Evolutionary conservation across 768 basidiomycete species (phyloP).

Genomic region (Lactarius psammicola): DNA sequence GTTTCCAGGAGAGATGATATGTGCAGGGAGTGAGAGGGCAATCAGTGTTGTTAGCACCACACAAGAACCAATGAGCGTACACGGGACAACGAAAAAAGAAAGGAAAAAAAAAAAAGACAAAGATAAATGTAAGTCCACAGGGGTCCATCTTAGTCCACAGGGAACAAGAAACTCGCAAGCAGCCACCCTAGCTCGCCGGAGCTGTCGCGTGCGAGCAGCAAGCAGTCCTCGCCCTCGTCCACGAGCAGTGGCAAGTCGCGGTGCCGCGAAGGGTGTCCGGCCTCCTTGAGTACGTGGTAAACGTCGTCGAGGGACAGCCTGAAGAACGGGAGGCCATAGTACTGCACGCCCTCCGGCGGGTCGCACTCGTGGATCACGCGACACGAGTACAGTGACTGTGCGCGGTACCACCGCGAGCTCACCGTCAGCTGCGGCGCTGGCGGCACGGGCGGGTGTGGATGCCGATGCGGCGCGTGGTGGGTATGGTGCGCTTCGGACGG

Average conservation of each 20-base stretch:
- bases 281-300: slow-evolving; percentile 69
- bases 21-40: neutral
- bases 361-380: slow-evolving; percentile 66
- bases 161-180: slow-evolving; percentile 76
- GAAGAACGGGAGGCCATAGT: slow-evolving; percentile 78
- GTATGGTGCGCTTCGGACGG: slow-evolving; percentile 17
- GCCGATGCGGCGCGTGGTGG: slow-evolving; percentile 30
- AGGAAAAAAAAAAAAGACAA: too few species aligned
- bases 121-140: neutral
- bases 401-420: slow-evolving; percentile 26
- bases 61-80: slow-evolving; percentile 4
- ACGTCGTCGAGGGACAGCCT: slow-evolving; percentile 59
- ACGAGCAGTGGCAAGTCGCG: slow-evolving; percentile 72
- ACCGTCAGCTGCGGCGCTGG: slow-evolving; percentile 22
- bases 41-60: neutral
- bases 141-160: slow-evolving; percentile 43
- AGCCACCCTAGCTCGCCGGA: slow-evolving; percentile 69
- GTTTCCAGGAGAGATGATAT: slow-evolving; percentile 1
- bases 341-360: slow-evolving; percentile 61
- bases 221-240: slow-evolving; percentile 74
- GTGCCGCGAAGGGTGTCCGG: slow-evolving; percentile 75
- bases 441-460: slow-evolving; percentile 28
- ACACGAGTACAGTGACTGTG: slow-evolving; percentile 57
- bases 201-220: slow-evolving; percentile 65
- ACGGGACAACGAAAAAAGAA: neutral